Evolutionary conservation across 1,284 basidiomycete genomes (phyloP), one percentile per base, ranked within the genome.

Genomic region (Neonothopanus nambi): DNA sequence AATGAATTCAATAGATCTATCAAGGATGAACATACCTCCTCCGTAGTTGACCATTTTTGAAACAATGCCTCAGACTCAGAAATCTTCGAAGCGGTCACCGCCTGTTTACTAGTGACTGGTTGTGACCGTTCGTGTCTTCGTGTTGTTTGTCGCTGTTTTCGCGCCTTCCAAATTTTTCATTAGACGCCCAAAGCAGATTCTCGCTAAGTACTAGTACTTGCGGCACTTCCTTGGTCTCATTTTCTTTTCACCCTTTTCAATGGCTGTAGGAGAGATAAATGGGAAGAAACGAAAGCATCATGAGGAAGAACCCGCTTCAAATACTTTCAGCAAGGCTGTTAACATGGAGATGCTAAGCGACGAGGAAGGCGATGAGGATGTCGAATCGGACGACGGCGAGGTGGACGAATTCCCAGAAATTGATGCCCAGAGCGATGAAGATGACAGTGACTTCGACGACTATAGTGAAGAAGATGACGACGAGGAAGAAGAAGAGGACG

Each of bases 321-420:
- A 36, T 54, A 38, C 67, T 43, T 70, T 77, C 59, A 58, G 71
- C 3, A 67, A 74, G 37, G 66, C 70, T 43, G 78, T 81, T 23
- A 65, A 70, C 49, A 69, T 91, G 59, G 86, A 88, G 64, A 85
- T 89, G 80, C 68, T 76, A 57, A 89, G 84, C 63, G 88, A 87
- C 63, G 88, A 89, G 55, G 88, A 89, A 65, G 73, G 70, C 28
- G 74, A 63, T 5, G 76, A 69, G 44, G 77, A 80, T 23, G 76
- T 71, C 24, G 74, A 72, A n/a, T 78, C 76, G 12, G 80, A 72
- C 58, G 82, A 83, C 40, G 78, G 76, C 21, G 78, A 70, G 9
- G 70, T 68, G 18, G 64, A 65, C 37, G 70, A 66, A 52, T 60
- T 59, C 33, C 61, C 58, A 8, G 65, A 64, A 48, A 57, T 64